Evolutionary conservation across 1,139 yeast genomes (phyloP), one percentile per base, ranked within the genome.

Genomic region (Magnusiomyces clavatus): DNA sequence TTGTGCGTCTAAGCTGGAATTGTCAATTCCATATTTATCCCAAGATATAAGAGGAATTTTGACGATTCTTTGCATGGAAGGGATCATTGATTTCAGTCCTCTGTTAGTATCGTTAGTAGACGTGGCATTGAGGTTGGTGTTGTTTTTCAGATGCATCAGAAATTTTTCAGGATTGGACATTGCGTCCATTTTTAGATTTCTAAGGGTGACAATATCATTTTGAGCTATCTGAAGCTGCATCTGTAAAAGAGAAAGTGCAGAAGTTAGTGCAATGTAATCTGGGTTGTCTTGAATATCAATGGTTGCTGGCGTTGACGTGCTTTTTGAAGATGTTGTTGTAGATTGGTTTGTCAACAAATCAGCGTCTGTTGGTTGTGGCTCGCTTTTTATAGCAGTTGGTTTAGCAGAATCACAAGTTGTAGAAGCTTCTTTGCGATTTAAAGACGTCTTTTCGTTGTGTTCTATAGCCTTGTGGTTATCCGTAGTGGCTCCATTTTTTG

Each of bases 181-280:
- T 6, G 69, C 67, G 13, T 60, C 57, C 29, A 51, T 38, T 35
- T 64, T 61, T 34, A 65, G 57, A 31, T 53, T 49, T 39, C 60
- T 58, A 37, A 65, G 57, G 40, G 50, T 52, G 14, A 56, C 56
- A 12, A 65, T 57, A 47, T 65, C 69, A 11, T 58, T 54, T 20
- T 54, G 43, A 6, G 68, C 66, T 6, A 53, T 50, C 13, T 50
- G 47, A 17, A 61, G 59, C 53, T 65, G 69, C 5, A 59, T 50
- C 6, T 56, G 51, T 19, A 65, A 59, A 46, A 65, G 53, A 16
- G 60, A 56, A 12, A 65, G 57, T 3, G 69, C 61, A 2, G 68
- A 60, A 12, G 60, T 49, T 39, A 65, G 57, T n/a, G 69, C 69
- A 41, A 65, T 60, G 53, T 65, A 65, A 52, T 65, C 69, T 2